Evolutionary conservation across 331 rosid species (phyloP).

Genomic region (Quercus phellos): DNA sequence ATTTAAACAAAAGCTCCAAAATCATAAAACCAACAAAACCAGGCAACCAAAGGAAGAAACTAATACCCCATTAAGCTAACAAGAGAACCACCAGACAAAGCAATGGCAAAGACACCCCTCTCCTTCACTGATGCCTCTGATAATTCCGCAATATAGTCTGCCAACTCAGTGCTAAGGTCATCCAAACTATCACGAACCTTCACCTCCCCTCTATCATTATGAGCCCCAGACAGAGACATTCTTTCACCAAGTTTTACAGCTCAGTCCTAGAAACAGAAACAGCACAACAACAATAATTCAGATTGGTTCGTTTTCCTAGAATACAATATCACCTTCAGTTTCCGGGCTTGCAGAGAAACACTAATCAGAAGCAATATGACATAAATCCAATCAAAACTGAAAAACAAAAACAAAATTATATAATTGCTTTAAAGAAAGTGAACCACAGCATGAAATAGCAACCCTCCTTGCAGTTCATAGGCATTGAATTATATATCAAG

Average conservation of each 20-base stretch:
- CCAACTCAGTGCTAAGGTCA: slow-evolving; percentile 84
- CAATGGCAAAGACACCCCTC: slow-evolving; percentile 79
- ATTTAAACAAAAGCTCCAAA: slow-evolving; percentile 43
- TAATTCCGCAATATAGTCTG: slow-evolving; percentile 81
- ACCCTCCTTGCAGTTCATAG: slow-evolving; percentile 26
- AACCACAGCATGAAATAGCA: slow-evolving; percentile 1
- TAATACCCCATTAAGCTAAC: slow-evolving; percentile 93
- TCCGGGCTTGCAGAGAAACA: slow-evolving; percentile 6
- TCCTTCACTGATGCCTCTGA: slow-evolving; percentile 90
- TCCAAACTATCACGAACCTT: slow-evolving; percentile 85
- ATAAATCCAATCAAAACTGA: slow-evolving; percentile 15
- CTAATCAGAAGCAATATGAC: slow-evolving; percentile 13
- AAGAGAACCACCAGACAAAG: slow-evolving; percentile 99
- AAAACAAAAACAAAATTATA: slow-evolving; percentile 13
- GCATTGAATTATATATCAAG: slow-evolving; percentile 20
- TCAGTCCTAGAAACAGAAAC: not conserved
- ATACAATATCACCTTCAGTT: not conserved
- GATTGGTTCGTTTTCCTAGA: slow-evolving; percentile 2
- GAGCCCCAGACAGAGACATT: slow-evolving; percentile 65
- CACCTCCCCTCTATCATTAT: slow-evolving; percentile 48
- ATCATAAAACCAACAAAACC: slow-evolving; percentile 30
- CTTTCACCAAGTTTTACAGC: slow-evolving; percentile 24
- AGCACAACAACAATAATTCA: slow-evolving; percentile 12
- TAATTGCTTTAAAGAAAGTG: slow-evolving; percentile 13
- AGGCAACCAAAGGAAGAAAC: slow-evolving; percentile 38